Evolutionary conservation across 306 rosid species (phyloP).

Genomic region (Cucurbita argyrosperma): DNA sequence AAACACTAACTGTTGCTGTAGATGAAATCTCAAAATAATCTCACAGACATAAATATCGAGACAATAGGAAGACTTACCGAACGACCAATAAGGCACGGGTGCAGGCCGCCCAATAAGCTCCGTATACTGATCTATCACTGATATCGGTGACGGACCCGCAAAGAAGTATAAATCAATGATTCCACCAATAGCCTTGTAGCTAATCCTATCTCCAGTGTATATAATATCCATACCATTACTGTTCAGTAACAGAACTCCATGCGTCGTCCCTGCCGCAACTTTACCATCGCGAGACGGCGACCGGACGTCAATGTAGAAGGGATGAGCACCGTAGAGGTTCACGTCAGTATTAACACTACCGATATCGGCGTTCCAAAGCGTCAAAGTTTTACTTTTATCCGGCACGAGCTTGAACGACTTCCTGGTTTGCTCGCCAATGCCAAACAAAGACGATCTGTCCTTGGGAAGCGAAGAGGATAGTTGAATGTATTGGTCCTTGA

Average conservation of each 20-base stretch:
- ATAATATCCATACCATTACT: conserved; percentile 73
- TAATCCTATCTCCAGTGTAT: conserved; percentile 45
- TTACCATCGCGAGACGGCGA: conserved; percentile 27
- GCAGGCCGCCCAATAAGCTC: conserved; percentile 67
- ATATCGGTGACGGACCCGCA: conserved; percentile 51
- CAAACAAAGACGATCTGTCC: conserved; percentile 36
- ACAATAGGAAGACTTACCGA: conserved; percentile 35
- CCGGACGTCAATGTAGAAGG: conserved; percentile 64
- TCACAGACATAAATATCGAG: neutral
- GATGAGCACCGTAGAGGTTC: conserved; percentile 82
- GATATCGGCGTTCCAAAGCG: conserved; percentile 51
- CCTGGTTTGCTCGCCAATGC: conserved; percentile 68
- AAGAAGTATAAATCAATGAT: conserved; percentile 55
- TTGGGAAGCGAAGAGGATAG: conserved; percentile 52
- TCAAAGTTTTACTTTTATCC: conserved; percentile 28
- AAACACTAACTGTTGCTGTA: neutral
- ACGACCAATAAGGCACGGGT: conserved; percentile 84
- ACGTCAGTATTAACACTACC: conserved; percentile 23
- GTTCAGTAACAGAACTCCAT: conserved; percentile 63
- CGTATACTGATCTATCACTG: conserved; percentile 67
- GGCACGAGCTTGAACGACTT: conserved; percentile 43
- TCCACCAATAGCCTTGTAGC: conserved; percentile 67
- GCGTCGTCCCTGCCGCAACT: conserved; percentile 34
- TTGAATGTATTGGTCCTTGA: conserved; percentile 66
- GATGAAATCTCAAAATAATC: neutral